These are phyloP conservation scores for Paramecium tetraurelia DNA, from an alignment of 73 alveolate genomes.

Conservation along the genomic window DNA sequence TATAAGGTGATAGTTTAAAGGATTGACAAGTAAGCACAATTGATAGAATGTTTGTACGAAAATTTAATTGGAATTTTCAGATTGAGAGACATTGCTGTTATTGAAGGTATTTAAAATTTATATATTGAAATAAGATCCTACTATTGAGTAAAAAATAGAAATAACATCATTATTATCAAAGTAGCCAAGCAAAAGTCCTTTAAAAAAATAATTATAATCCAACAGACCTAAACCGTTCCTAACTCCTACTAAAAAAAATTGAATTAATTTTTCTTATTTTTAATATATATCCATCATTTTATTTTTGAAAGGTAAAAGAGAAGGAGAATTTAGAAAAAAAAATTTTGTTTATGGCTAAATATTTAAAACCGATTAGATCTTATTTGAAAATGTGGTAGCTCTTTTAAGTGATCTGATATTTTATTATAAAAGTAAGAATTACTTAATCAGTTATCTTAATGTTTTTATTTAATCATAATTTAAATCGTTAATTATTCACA, in stretches of 20 bases:
- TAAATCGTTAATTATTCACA: too few relatives aligned
- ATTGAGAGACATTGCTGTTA: conserved; percentile 1
- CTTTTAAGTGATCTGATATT: too few relatives aligned
- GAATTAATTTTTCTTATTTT: background rate
- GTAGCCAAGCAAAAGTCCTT: background rate
- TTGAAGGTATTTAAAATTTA: conserved; percentile 18
- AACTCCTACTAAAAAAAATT: background rate
- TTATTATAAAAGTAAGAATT: too few relatives aligned
- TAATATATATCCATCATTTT: background rate
- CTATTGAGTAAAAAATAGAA: background rate
- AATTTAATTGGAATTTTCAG: background rate
- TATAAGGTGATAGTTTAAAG: background rate
- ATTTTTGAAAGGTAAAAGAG: too few relatives aligned
- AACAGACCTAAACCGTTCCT: background rate
- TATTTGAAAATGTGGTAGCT: too few relatives aligned
- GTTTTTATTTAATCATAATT: too few relatives aligned
- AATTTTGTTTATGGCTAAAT: too few relatives aligned
- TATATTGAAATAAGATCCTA: background rate
- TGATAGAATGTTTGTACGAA: background rate
- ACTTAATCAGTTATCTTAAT: too few relatives aligned
- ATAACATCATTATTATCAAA: background rate
- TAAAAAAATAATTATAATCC: background rate
- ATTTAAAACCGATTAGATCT: too few relatives aligned
- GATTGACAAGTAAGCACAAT: background rate
- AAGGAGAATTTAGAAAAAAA: too few relatives aligned